A percentile compares a stretch with the other conserved stretches of the same genome.
These are phyloP conservation scores for Metarhizium sp. DNA, from an alignment of 2,329 filamentous ascomycete genomes.

Conservation along the genomic window DNA sequence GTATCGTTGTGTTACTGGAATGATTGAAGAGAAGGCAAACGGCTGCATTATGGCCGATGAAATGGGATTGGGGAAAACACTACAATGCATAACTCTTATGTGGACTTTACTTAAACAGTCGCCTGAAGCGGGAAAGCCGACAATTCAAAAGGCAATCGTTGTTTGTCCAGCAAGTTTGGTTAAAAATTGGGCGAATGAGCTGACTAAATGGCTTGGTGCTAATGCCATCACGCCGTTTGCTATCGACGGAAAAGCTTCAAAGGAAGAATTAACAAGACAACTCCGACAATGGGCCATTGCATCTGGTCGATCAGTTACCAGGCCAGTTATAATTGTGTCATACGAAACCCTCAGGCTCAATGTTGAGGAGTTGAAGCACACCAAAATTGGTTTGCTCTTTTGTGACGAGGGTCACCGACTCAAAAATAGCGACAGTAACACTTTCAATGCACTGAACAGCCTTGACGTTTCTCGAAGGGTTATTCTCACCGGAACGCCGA, in stretches of 20 bases:
- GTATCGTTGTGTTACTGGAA: conserved; percentile 88
- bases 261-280: conserved; percentile 84
- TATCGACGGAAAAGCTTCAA: conserved; percentile 91
- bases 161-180: conserved; percentile 95
- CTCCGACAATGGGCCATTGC: conserved; percentile 92
- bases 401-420: conserved; percentile 95
- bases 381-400: conserved; percentile 82
- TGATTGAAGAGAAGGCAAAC: conserved; percentile 87
- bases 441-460: conserved; percentile 82
- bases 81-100: conserved; percentile 93
- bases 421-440: conserved; percentile 95
- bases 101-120: conserved; percentile 97
- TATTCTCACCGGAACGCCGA: conserved; percentile 92
- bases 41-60: conserved; percentile 99
- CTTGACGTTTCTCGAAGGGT: conserved; percentile 86
- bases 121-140: conserved; percentile 84
- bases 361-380: conserved; percentile 80
- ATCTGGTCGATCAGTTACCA: conserved; percentile 76
- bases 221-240: conserved; percentile 90
- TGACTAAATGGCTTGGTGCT: conserved; percentile 91
- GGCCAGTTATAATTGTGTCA: conserved; percentile 93
- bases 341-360: conserved; percentile 94
- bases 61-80: conserved; percentile 94
- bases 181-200: conserved; percentile 94
- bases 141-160: conserved; percentile 94